These are phyloP conservation scores for Sporopachydermia lactativora DNA, from an alignment of 805 yeast genomes.

Conservation along the genomic window DNA sequence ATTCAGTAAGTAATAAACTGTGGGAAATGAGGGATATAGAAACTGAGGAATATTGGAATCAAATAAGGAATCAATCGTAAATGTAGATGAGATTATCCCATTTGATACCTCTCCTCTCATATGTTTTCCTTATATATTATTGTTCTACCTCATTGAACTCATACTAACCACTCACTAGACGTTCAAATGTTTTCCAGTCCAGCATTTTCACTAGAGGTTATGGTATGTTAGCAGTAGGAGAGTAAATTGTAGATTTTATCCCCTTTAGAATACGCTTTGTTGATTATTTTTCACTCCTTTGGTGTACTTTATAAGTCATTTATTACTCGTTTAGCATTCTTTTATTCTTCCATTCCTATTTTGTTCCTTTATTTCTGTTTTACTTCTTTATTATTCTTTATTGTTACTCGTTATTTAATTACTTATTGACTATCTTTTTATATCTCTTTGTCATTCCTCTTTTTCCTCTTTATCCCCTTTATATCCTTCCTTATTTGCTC, in stretches of 20 bases:
- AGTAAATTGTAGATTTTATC: slow-evolving; percentile 8
- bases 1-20: background rate
- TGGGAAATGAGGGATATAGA: background rate
- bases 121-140: too few species aligned
- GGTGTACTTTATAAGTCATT: too few species aligned
- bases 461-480: background rate
- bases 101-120: too few species aligned
- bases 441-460: background rate
- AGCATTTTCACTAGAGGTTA: background rate
- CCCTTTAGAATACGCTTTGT: background rate
- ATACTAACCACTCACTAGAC: background rate
- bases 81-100: too few species aligned
- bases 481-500: background rate
- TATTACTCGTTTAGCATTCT: too few species aligned
- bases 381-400: background rate
- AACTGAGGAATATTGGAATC: background rate
- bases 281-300: too few species aligned
- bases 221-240: background rate
- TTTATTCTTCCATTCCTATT: too few species aligned
- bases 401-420: background rate
- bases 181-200: background rate
- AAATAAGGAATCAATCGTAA: background rate
- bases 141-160: background rate
- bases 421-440: background rate
- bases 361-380: too few species aligned